Conservation (phyloP, 441 rosid species). For the Erysimum cheiri region DNA sequence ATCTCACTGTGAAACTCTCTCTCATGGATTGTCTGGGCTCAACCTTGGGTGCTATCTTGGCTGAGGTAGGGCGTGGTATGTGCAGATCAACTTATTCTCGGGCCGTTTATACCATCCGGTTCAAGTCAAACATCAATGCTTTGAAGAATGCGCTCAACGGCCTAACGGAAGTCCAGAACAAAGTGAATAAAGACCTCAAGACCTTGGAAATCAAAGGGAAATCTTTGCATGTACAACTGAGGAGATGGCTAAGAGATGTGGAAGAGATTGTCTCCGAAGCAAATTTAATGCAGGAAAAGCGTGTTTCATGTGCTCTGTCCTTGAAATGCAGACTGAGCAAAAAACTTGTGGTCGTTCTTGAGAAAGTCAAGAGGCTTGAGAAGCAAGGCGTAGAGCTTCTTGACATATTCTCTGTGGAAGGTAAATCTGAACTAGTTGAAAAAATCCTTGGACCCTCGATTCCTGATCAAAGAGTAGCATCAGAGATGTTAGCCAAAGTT, state of each 20-base stretch:
- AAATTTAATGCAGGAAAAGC: constrained; percentile 19
- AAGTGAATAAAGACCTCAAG: constrained; percentile 33
- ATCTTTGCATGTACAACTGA: constrained; percentile 32
- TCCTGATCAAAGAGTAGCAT: constrained; percentile 45
- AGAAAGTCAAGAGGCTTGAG: constrained; percentile 31
- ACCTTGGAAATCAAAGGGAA: constrained; percentile 36
- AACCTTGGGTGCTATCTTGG: constrained; percentile 25
- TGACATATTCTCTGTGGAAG: constrained; percentile 26
- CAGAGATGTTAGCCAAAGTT: constrained; percentile 46
- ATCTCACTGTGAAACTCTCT: constrained; percentile 20
- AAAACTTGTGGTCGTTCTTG: constrained; percentile 27
- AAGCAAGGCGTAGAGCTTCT: constrained; percentile 27
- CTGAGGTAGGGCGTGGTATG: constrained; percentile 20
- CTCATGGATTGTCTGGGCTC: constrained; percentile 37
- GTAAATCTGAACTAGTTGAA: constrained; percentile 33
- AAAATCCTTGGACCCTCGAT: constrained; percentile 45
- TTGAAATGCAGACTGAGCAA: constrained; percentile 29
- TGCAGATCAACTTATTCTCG: constrained; percentile 27
- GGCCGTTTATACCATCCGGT: constrained; percentile 5
- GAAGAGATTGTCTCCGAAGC: constrained; percentile 31
- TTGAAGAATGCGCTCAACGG: constrained; percentile 32
- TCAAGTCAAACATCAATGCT: constrained; percentile 37
- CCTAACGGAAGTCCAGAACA: constrained; percentile 34
- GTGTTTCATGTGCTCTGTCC: constrained; percentile 27
- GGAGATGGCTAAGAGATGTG: constrained; percentile 39